Percentiles rank a stretch among this genome's conserved stretches.
These are phyloP conservation scores for Metarhizium sp. DNA, from an alignment of 2,329 filamentous ascomycete species.

Conservation along the genomic window DNA sequence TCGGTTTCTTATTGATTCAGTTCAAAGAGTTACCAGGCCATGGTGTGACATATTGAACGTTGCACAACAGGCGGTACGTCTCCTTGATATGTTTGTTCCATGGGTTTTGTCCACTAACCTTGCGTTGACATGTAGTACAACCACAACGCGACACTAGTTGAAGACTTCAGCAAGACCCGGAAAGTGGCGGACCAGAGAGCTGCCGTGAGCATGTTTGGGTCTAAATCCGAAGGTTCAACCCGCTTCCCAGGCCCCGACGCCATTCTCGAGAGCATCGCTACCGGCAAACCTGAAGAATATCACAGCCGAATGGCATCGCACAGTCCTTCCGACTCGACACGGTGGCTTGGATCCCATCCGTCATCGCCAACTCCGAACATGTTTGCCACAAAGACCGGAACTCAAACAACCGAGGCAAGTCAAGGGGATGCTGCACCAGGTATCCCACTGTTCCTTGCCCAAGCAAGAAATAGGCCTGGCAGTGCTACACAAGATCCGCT, in stretches of 20 bases:
- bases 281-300: constrained; percentile 13
- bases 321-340: not conserved
- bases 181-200: constrained; percentile 16
- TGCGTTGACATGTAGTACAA: constrained; percentile 13
- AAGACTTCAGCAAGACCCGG: constrained; percentile 21
- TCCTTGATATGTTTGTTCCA: not conserved
- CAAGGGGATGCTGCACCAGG: constrained; percentile 15
- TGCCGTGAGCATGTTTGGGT: constrained; percentile 4
- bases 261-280: constrained; percentile 17
- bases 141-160: constrained; percentile 18
- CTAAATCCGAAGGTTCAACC: constrained; percentile 8
- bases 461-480: constrained; percentile 13
- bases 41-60: constrained; percentile 20
- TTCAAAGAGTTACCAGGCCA: constrained; percentile 24
- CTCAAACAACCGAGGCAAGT: not conserved
- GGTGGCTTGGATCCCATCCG: not conserved
- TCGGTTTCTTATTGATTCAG: constrained; percentile 21
- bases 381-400: not conserved
- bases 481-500: constrained; percentile 10
- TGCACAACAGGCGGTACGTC: constrained; percentile 18
- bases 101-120: constrained; percentile 3
- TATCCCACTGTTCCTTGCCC: constrained; percentile 17
- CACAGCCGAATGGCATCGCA: constrained; percentile 5
- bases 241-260: constrained; percentile 16
- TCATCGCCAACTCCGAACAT: not conserved